Conservation (phyloP, 768 basidiomycete species). For the Xanthoconium purpureum region DNA sequence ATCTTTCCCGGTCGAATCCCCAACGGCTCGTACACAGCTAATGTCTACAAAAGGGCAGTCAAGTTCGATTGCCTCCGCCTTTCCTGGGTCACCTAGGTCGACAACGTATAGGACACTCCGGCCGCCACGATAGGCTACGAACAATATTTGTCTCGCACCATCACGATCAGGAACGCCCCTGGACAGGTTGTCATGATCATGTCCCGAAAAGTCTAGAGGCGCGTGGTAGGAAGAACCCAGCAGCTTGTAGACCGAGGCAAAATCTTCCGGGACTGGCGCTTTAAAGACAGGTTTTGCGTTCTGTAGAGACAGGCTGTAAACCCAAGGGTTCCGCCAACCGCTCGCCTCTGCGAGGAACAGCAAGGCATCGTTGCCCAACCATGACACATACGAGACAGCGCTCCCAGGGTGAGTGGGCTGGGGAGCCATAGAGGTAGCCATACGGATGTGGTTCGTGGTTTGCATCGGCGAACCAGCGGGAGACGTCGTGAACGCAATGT, state of each 20-base stretch:
- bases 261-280: background rate
- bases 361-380: background rate
- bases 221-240: constrained; percentile 3
- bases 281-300: background rate
- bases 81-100: background rate
- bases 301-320: background rate
- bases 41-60: constrained; percentile 3
- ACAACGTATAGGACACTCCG: constrained; percentile 1
- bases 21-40: background rate
- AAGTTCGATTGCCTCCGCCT: background rate
- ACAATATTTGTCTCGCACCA: background rate
- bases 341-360: constrained; percentile 4
- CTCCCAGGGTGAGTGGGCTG: background rate
- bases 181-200: background rate
- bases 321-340: constrained; percentile 5
- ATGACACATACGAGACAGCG: constrained; percentile 1
- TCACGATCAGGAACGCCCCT: background rate
- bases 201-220: background rate
- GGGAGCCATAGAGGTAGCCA: background rate
- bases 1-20: background rate
- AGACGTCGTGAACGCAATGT: background rate
- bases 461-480: background rate
- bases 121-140: constrained; percentile 2
- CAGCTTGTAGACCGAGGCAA: constrained; percentile 2
- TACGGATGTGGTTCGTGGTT: background rate